These are phyloP conservation scores for Rosa chinensis DNA, from an alignment of 306 rosid species.

Conservation along the genomic window DNA sequence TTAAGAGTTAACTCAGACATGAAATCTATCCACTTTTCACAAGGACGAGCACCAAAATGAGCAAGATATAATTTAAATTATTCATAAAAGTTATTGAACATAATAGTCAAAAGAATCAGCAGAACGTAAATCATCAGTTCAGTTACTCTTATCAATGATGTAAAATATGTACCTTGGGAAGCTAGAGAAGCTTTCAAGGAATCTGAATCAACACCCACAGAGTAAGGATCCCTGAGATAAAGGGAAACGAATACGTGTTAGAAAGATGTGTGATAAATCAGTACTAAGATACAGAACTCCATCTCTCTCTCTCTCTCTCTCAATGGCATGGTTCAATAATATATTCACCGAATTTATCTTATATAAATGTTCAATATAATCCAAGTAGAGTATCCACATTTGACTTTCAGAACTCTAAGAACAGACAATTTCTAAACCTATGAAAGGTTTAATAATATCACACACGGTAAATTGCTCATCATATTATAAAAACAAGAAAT, in stretches of 20 bases:
- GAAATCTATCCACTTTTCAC: background rate
- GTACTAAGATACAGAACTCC: too few species aligned
- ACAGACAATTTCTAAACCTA: too few species aligned
- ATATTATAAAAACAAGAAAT: background rate
- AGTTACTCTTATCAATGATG: background rate
- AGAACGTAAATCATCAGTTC: background rate
- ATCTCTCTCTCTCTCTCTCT: too few species aligned
- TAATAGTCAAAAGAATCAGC: background rate
- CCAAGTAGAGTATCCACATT: background rate
- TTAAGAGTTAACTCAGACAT: background rate
- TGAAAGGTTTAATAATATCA: too few species aligned
- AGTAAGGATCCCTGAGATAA: slow-evolving; percentile 6
- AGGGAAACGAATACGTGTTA: background rate
- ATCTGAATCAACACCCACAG: background rate
- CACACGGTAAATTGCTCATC: background rate
- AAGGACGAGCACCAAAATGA: background rate
- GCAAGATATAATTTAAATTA: background rate
- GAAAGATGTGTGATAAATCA: background rate
- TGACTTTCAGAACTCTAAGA: background rate
- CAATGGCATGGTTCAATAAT: too few species aligned
- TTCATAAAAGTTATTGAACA: background rate
- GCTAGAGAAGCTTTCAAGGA: slow-evolving; percentile 5
- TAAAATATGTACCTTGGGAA: background rate
- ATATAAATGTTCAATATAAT: background rate
- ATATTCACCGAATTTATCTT: background rate